Evolutionary conservation across 345 rosid species (phyloP).

Genomic region (Boechera stricta): DNA sequence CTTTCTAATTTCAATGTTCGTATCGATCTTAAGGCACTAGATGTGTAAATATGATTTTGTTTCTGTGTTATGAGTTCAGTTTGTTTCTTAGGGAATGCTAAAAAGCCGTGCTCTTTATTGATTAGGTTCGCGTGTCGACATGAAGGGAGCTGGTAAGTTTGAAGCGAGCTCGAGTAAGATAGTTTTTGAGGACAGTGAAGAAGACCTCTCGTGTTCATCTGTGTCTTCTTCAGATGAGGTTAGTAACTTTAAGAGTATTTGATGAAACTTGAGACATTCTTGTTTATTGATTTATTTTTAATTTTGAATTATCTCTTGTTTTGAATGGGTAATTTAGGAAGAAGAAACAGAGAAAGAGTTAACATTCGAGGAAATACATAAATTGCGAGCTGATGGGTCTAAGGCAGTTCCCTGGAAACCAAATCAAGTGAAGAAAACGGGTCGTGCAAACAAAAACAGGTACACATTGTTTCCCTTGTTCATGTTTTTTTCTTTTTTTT

Average conservation of each 20-base stretch:
- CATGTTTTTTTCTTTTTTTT: neutral
- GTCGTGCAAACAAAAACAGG: conserved; percentile 82
- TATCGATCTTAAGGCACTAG: neutral
- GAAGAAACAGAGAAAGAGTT: conserved; percentile 69
- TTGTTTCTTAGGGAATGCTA: conserved; percentile 2
- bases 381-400: conserved; percentile 74
- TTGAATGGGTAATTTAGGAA: conserved; percentile 48
- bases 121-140: conserved; percentile 17
- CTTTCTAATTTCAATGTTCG: neutral
- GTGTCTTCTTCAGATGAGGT: conserved; percentile 47
- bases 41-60: neutral
- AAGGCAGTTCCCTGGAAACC: conserved; percentile 48
- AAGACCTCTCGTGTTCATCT: conserved; percentile 31
- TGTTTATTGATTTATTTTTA: neutral
- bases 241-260: conserved; percentile 5
- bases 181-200: conserved; percentile 42
- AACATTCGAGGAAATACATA: conserved; percentile 83
- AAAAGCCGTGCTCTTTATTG: neutral
- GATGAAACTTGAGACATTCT: neutral
- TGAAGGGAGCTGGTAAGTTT: conserved; percentile 38
- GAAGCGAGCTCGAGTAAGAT: conserved; percentile 40
- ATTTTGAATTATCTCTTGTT: neutral
- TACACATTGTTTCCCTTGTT: conserved; percentile 29
- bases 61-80: neutral
- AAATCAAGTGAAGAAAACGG: conserved; percentile 49